A percentile compares a stretch with the other conserved stretches of the same genome.
phyloP scores from a whole-genome alignment of 495 filamentous ascomycete genomes.

The Talaromyces nanjingensis region DNA sequence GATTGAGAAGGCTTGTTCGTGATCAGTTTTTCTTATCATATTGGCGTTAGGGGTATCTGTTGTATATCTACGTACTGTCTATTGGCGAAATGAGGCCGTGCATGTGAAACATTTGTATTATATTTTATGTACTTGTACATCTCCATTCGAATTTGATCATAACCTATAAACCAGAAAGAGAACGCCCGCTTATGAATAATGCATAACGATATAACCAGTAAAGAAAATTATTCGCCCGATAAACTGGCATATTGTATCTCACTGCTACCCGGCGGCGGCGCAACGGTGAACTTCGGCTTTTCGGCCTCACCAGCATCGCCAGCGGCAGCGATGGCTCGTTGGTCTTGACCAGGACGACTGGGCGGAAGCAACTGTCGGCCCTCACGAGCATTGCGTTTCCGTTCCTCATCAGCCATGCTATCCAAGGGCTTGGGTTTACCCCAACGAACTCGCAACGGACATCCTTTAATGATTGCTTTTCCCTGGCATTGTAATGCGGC shows the following conservation, averaged over 20 bases:
- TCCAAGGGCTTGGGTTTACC: constrained; percentile 85
- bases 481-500: constrained; percentile 83
- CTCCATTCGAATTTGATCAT: constrained; percentile 2
- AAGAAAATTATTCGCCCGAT: constrained; percentile 52
- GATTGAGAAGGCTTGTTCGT: constrained; percentile 40
- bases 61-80: background rate
- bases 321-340: constrained; percentile 26
- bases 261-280: constrained; percentile 75
- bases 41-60: background rate
- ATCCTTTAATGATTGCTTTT: constrained; percentile 73
- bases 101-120: background rate
- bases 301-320: constrained; percentile 32
- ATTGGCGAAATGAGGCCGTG: background rate
- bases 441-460: constrained; percentile 85
- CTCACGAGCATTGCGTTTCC: constrained; percentile 66
- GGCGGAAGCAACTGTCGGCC: constrained; percentile 50
- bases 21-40: constrained; percentile 12
- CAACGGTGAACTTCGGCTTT: constrained; percentile 48
- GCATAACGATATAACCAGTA: constrained; percentile 15
- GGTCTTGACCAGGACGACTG: constrained; percentile 21
- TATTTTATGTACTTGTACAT: constrained; percentile 1
- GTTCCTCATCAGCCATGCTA: constrained; percentile 76
- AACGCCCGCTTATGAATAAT: constrained; percentile 37
- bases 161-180: background rate
- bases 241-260: constrained; percentile 81